Conservation (phyloP, 2,329 filamentous ascomycete genomes). For the Colletotrichum destructivum region DNA sequence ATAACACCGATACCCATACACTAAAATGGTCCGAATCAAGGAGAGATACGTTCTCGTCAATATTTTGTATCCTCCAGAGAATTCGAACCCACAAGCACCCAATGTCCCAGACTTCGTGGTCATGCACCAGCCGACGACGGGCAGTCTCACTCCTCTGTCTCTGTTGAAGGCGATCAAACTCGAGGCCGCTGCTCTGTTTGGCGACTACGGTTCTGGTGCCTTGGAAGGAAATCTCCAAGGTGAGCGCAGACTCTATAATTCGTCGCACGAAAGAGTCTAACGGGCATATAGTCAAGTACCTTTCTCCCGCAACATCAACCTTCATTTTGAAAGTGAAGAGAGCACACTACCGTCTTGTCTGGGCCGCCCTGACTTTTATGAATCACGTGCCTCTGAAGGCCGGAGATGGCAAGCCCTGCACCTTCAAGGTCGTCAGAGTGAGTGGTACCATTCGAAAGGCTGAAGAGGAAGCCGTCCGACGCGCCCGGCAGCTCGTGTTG, state of each 20-base stretch:
- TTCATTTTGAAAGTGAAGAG: slow-evolving; percentile 90
- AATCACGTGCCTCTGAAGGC: slow-evolving; percentile 73
- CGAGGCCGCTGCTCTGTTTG: slow-evolving; percentile 82
- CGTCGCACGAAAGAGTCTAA: slow-evolving; percentile 42
- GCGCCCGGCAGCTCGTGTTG: slow-evolving; percentile 80
- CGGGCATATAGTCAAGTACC: slow-evolving; percentile 82
- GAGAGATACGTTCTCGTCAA: slow-evolving; percentile 96
- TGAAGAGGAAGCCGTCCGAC: slow-evolving; percentile 88
- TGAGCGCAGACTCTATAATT: slow-evolving; percentile 51
- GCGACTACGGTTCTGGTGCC: slow-evolving; percentile 88
- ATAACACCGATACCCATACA: neutral
- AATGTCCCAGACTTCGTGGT: slow-evolving; percentile 74
- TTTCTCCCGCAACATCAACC: slow-evolving; percentile 92
- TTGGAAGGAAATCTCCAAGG: slow-evolving; percentile 79
- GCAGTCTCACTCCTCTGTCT: slow-evolving; percentile 75
- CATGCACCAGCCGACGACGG: slow-evolving; percentile 84
- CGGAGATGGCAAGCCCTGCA: slow-evolving; percentile 73
- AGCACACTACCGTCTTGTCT: slow-evolving; percentile 87
- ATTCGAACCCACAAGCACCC: slow-evolving; percentile 51
- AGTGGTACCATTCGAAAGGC: slow-evolving; percentile 94
- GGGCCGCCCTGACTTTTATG: slow-evolving; percentile 90
- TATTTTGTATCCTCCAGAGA: slow-evolving; percentile 84
- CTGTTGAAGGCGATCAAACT: slow-evolving; percentile 80
- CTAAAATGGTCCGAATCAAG: slow-evolving; percentile 92
- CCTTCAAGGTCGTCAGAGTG: slow-evolving; percentile 87